Conservation (phyloP, 139 green algal species). For the Picochlorum costavermella region DNA sequence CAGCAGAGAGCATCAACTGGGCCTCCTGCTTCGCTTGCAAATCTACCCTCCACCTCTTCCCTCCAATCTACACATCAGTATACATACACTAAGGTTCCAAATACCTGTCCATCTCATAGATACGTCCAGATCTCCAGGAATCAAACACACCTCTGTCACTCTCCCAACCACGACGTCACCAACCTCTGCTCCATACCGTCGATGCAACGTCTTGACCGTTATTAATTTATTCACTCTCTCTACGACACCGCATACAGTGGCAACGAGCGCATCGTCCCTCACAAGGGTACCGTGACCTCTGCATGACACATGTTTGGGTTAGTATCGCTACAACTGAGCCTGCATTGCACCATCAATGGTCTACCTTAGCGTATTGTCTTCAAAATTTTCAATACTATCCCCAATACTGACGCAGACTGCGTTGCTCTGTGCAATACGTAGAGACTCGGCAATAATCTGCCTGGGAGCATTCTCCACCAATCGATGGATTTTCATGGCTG, state of each 20-base stretch:
- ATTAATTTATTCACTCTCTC: conserved; percentile 75
- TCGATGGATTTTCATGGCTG: background rate
- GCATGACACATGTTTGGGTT: background rate
- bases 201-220: conserved; percentile 42
- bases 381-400: conserved; percentile 32
- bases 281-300: conserved; percentile 72
- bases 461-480: background rate
- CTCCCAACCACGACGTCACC: conserved; percentile 78
- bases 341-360: background rate
- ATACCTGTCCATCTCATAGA: background rate
- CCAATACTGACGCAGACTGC: conserved; percentile 36
- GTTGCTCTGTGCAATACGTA: background rate
- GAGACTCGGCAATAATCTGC: background rate
- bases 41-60: conserved; percentile 77
- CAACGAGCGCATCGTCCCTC: conserved; percentile 49
- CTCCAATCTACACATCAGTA: conserved; percentile 38
- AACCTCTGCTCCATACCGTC: conserved; percentile 61
- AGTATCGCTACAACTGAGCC: too few species aligned
- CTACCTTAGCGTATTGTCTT: conserved; percentile 3
- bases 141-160: conserved; percentile 50
- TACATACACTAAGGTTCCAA: background rate
- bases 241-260: conserved; percentile 64
- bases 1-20: conserved; percentile 69
- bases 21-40: conserved; percentile 56
- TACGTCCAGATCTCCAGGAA: background rate